These are phyloP conservation scores for Hypomyces perniciosus DNA, from an alignment of 2,329 filamentous ascomycete genomes.

Conservation along the genomic window DNA sequence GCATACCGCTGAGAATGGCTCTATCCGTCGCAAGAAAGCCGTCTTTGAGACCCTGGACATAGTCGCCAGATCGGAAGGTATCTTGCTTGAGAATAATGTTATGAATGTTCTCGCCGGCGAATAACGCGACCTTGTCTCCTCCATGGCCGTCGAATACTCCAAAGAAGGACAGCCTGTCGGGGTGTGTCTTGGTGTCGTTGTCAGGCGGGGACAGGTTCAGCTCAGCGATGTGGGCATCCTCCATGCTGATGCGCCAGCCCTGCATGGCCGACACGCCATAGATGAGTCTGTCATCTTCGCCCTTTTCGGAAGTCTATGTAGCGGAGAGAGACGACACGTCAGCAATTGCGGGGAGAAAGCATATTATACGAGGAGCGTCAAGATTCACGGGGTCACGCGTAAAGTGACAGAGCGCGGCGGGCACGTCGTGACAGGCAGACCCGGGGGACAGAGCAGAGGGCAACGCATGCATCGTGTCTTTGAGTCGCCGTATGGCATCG, in stretches of 20 bases:
- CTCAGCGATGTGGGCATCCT: constrained; percentile 86
- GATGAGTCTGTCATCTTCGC: constrained; percentile 86
- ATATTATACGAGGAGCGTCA: too few species aligned
- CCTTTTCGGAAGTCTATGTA: constrained; percentile 73
- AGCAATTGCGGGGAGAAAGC: constrained; percentile 16
- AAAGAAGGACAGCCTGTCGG: constrained; percentile 84
- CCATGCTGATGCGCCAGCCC: constrained; percentile 99
- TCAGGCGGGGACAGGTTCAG: constrained; percentile 70
- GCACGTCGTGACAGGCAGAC: background rate
- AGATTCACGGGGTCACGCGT: background rate
- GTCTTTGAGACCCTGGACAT: constrained; percentile 94
- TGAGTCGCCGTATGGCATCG: background rate
- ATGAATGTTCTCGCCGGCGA: constrained; percentile 87
- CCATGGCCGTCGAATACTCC: constrained; percentile 98
- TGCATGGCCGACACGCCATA: constrained; percentile 99
- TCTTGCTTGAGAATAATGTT: constrained; percentile 94
- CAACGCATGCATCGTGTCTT: background rate
- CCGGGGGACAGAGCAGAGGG: background rate
- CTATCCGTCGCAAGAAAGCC: constrained; percentile 94
- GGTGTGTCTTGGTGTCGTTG: constrained; percentile 55
- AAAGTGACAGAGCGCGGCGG: background rate
- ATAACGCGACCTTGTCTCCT: constrained; percentile 91
- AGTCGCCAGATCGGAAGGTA: constrained; percentile 82
- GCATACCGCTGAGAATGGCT: constrained; percentile 86
- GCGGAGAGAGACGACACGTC: constrained; percentile 14